Conservation (phyloP, 495 filamentous ascomycete genomes). For the Penicillium soppii region DNA sequence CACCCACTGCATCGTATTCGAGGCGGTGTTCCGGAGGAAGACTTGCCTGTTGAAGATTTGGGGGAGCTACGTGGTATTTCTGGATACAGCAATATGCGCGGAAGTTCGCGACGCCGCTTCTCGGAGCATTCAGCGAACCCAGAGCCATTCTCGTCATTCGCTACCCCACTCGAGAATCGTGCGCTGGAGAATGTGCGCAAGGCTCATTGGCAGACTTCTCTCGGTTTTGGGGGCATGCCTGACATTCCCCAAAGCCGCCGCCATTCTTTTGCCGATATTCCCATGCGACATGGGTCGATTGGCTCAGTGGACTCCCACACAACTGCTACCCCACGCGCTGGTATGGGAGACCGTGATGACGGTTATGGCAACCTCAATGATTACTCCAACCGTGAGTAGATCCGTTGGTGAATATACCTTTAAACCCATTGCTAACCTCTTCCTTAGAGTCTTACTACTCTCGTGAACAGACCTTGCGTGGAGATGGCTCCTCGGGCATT, state of each 20-base stretch:
- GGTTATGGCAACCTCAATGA: conserved; percentile 37
- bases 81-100: conserved; percentile 41
- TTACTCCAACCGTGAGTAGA: conserved; percentile 9
- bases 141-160: conserved; percentile 55
- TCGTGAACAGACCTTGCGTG: conserved; percentile 43
- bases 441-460: conserved; percentile 52
- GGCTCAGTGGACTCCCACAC: conserved; percentile 57
- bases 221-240: conserved; percentile 69
- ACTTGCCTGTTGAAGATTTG: conserved; percentile 68
- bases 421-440: conserved; percentile 2
- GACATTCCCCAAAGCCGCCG: conserved; percentile 84
- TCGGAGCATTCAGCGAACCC: conserved; percentile 61
- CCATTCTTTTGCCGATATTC: conserved; percentile 94
- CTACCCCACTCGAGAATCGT: conserved; percentile 61
- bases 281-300: conserved; percentile 67
- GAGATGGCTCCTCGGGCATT: conserved; percentile 38
- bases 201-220: conserved; percentile 83
- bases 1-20: conserved; percentile 60
- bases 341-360: conserved; percentile 39
- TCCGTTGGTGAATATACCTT: not conserved
- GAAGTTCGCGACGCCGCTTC: conserved; percentile 52
- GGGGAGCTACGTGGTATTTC: conserved; percentile 63
- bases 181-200: conserved; percentile 77
- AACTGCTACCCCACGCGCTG: conserved; percentile 25
- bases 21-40: conserved; percentile 67